phyloP scores from a whole-genome alignment of 495 filamentous ascomycete genomes.

The Astrothelium subdiscretum region DNA sequence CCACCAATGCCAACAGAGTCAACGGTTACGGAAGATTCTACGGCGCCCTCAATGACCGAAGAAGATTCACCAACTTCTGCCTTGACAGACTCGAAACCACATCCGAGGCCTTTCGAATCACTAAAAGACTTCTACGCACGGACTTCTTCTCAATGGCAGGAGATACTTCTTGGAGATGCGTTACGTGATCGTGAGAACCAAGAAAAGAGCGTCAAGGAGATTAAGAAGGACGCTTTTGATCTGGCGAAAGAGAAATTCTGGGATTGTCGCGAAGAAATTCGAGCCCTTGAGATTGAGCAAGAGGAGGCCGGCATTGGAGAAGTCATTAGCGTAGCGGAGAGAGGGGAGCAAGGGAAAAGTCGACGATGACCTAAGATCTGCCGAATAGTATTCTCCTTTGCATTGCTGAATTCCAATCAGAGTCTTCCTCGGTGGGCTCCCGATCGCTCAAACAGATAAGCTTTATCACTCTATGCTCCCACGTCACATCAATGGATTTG shows the following conservation, averaged over 20 bases:
- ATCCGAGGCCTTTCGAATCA: slow-evolving; percentile 79
- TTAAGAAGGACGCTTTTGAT: slow-evolving; percentile 79
- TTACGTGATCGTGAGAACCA: slow-evolving; percentile 47
- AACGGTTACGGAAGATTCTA: slow-evolving; percentile 25
- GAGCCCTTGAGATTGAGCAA: slow-evolving; percentile 86
- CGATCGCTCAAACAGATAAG: too few relatives aligned
- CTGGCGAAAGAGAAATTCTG: slow-evolving; percentile 94
- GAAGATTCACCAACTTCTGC: slow-evolving; percentile 26
- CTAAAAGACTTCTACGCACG: slow-evolving; percentile 84
- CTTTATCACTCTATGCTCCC: too few relatives aligned
- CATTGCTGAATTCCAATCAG: background rate
- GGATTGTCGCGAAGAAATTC: slow-evolving; percentile 94
- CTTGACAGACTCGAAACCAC: slow-evolving; percentile 47
- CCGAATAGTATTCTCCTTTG: background rate
- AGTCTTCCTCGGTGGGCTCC: too few relatives aligned
- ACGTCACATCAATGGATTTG: too few relatives aligned
- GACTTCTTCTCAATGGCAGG: slow-evolving; percentile 85
- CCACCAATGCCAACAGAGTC: slow-evolving; percentile 14
- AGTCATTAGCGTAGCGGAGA: slow-evolving; percentile 74
- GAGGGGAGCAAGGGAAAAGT: slow-evolving; percentile 8
- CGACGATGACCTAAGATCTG: background rate
- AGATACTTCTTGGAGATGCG: slow-evolving; percentile 57
- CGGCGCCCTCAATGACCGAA: slow-evolving; percentile 37
- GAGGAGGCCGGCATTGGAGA: slow-evolving; percentile 92
- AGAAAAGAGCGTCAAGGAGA: slow-evolving; percentile 69